Conservation (phyloP, 2,329 filamentous ascomycete genomes). For the Scytalidium sp. region DNA sequence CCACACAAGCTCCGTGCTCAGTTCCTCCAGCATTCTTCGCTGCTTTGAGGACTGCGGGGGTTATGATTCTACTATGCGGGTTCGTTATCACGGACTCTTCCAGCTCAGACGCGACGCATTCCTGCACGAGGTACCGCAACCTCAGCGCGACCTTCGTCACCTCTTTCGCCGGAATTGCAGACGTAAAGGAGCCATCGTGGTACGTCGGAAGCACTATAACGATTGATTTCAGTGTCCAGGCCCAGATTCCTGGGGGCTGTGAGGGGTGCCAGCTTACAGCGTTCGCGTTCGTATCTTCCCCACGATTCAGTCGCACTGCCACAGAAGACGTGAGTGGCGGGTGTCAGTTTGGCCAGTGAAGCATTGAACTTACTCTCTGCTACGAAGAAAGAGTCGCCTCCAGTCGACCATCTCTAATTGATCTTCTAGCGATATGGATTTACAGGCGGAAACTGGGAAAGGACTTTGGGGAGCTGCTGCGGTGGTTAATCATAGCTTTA, state of each 20-base stretch:
- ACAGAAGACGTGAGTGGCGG: neutral
- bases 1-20: conserved; percentile 74
- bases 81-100: conserved; percentile 70
- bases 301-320: neutral
- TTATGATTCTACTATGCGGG: conserved; percentile 85
- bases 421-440: neutral
- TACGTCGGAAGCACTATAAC: conserved; percentile 62
- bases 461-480: neutral
- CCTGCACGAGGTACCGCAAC: conserved; percentile 85
- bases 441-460: neutral
- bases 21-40: conserved; percentile 77
- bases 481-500: neutral
- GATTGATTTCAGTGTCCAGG: conserved; percentile 1
- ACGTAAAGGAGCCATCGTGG: conserved; percentile 53
- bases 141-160: conserved; percentile 89
- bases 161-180: conserved; percentile 70
- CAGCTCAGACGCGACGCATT: conserved; percentile 87
- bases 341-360: neutral
- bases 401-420: conserved; percentile 24
- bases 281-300: neutral
- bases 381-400: conserved; percentile 26
- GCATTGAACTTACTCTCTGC: conserved; percentile 17
- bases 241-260: no score
- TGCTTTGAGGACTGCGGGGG: conserved; percentile 71
- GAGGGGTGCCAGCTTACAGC: no score